These are phyloP conservation scores for Earliella scabrosa DNA, from an alignment of 1,284 basidiomycete species.

Conservation along the genomic window DNA sequence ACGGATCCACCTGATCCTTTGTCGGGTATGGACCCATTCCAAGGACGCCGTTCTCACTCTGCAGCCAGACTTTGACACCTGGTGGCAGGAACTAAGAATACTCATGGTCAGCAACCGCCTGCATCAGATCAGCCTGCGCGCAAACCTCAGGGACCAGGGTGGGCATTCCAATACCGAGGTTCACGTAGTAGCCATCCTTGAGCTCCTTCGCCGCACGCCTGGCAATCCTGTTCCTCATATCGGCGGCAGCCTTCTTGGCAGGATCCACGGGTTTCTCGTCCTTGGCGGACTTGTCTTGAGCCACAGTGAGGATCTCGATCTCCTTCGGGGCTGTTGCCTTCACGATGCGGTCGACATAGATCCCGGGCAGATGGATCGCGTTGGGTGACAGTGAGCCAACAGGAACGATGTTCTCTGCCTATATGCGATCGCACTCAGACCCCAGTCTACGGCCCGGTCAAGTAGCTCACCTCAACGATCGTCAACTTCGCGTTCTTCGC, in stretches of 20 bases:
- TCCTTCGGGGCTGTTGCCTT: constrained; percentile 78
- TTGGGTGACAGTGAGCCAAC: constrained; percentile 85
- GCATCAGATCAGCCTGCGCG: background rate
- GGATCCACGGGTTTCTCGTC: constrained; percentile 30
- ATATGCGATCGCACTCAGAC: background rate
- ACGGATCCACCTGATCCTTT: constrained; percentile 87
- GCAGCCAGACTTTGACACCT: constrained; percentile 88
- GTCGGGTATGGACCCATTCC: constrained; percentile 97
- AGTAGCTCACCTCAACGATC: constrained; percentile 77
- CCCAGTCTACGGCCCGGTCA: background rate
- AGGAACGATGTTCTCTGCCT: constrained; percentile 94
- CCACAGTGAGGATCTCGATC: constrained; percentile 81
- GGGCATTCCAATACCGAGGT: constrained; percentile 87
- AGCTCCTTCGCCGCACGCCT: constrained; percentile 88
- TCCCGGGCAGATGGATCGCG: constrained; percentile 83
- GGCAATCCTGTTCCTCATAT: constrained; percentile 77
- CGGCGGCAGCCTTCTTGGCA: constrained; percentile 55
- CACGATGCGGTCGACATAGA: constrained; percentile 90
- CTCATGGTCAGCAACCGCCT: background rate
- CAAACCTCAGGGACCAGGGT: constrained; percentile 75
- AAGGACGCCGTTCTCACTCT: constrained; percentile 94
- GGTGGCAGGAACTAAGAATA: constrained; percentile 66
- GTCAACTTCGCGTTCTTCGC: constrained; percentile 90
- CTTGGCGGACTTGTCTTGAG: constrained; percentile 34
- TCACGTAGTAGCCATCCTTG: constrained; percentile 85